Evolutionary conservation across 2,329 filamentous ascomycete species (phyloP), one percentile per base, ranked within the genome.

Genomic region (Penicillium janthinellum): DNA sequence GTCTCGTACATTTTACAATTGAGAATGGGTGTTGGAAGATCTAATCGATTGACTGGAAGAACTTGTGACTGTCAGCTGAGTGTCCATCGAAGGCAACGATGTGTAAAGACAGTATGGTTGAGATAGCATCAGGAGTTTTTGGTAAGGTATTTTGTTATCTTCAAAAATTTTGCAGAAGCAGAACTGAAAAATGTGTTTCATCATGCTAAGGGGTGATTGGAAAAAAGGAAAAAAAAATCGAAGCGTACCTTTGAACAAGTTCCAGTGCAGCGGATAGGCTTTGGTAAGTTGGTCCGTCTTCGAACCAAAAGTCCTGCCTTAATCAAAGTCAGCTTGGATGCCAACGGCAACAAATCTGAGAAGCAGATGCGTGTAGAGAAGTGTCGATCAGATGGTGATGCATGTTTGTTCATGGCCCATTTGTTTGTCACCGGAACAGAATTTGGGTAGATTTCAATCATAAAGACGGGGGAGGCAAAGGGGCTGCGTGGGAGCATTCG

Each of bases 81-180:
- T 25, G 51, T 59, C 61, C 57, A 64, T 58, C 17, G 45, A 58
- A 28, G 44, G 28, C 20, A 59, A 56, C 45, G 39, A 41, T 48
- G 54, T 54, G 39, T 22, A 44, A 63, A 62, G 54, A 61, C 64
- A 57, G 61, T 54, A 52, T 31, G 31, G 37, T 37, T 60, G 45
- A 60, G 58, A 52, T 49, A 64, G 52, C 34, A 75, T 83, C 80
- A 83, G 81, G 79, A 79, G 69, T 64, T 78, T 78, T 79, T 82
- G 82, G 82, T 84, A 84, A 82, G 81, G 81, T 83, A 82, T 80
- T 78, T 78, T 70, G 72, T 79, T 83, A 74, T 85, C 83, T 82
- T 84, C 83, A 85, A 83, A 72, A 67, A 59, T 71, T 74, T 83
- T 84, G 78, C 83, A 84, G 83, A 84, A 86, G 83, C 83, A 86